phyloP scores from a whole-genome alignment of 1,139 yeast species.

The Petasospora rhodanensis region DNA sequence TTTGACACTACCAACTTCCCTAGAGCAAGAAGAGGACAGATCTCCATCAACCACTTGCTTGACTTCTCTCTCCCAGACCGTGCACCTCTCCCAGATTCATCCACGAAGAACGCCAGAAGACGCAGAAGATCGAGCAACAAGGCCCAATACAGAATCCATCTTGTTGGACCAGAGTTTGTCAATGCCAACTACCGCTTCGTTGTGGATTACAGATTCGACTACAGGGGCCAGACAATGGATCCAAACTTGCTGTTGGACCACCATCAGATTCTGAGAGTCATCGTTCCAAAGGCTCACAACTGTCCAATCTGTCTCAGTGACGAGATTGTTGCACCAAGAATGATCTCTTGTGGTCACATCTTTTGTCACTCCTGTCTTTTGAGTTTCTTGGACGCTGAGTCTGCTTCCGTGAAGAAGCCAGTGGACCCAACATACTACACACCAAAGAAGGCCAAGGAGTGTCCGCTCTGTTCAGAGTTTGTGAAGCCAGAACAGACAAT shows the following conservation, averaged over 20 bases:
- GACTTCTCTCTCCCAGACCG: conserved; percentile 58
- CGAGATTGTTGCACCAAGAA: conserved; percentile 85
- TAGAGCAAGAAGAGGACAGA: conserved; percentile 46
- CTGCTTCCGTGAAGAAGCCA: conserved; percentile 30
- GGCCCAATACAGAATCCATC: conserved; percentile 30
- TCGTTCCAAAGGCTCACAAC: conserved; percentile 67
- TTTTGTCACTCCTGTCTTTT: conserved; percentile 80
- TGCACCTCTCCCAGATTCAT: too few species aligned
- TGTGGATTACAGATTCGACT: conserved; percentile 58
- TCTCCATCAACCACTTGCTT: conserved; percentile 60
- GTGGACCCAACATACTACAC: conserved; percentile 8
- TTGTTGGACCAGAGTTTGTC: conserved; percentile 70
- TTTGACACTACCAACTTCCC: conserved; percentile 33
- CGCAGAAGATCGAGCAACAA: conserved; percentile 23
- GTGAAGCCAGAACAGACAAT: conserved; percentile 56
- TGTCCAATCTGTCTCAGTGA: conserved; percentile 93
- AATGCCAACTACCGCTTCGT: conserved; percentile 84
- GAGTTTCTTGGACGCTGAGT: conserved; percentile 61
- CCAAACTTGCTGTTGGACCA: conserved; percentile 72
- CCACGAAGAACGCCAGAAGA: conserved; percentile 3
- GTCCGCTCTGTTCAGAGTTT: conserved; percentile 79
- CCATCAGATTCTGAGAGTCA: conserved; percentile 60
- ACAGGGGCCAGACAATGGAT: conserved; percentile 53
- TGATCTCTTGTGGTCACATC: conserved; percentile 93
- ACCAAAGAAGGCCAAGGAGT: conserved; percentile 56